Conservation (phyloP, 495 filamentous ascomycete species). For the Evernia prunastri region DNA sequence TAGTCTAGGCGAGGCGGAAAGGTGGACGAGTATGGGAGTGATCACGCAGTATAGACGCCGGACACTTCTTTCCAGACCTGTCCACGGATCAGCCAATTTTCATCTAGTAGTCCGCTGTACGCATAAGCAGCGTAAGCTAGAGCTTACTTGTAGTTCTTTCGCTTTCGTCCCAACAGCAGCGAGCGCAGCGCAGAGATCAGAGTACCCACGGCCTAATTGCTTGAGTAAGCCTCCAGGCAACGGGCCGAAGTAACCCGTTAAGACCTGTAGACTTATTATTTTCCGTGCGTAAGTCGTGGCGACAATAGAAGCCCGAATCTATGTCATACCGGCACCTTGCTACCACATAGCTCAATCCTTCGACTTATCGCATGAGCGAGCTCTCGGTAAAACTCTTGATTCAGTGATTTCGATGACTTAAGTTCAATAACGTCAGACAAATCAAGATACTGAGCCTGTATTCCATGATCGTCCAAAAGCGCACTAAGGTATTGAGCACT, state of each 20-base stretch:
- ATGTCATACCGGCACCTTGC: slow-evolving; percentile 55
- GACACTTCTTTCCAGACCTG: slow-evolving; percentile 24
- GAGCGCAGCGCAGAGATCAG: slow-evolving; percentile 80
- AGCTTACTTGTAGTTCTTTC: slow-evolving; percentile 66
- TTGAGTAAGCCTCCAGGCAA: slow-evolving; percentile 73
- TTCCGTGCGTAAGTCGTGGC: not conserved
- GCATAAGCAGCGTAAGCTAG: not conserved
- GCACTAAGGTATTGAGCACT: slow-evolving; percentile 83
- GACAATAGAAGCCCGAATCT: no score
- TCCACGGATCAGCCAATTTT: slow-evolving; percentile 50
- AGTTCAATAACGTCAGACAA: slow-evolving; percentile 67
- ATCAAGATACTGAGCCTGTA: slow-evolving; percentile 82
- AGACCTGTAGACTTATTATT: slow-evolving; percentile 12
- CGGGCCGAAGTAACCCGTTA: slow-evolving; percentile 85
- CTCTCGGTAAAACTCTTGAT: slow-evolving; percentile 72
- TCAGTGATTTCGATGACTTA: slow-evolving; percentile 52
- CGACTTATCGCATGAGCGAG: slow-evolving; percentile 58
- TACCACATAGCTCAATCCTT: slow-evolving; percentile 61
- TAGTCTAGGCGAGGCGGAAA: slow-evolving; percentile 54
- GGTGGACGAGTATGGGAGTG: not conserved
- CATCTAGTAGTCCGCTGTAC: not conserved
- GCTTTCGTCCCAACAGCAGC: slow-evolving; percentile 62
- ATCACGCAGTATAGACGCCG: slow-evolving; percentile 22
- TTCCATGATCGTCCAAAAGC: slow-evolving; percentile 65
- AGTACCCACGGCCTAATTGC: slow-evolving; percentile 79